Evolutionary conservation across 345 rosid genomes (phyloP), one percentile per base, ranked within the genome.

Genomic region (Pseudoturritis turrita): DNA sequence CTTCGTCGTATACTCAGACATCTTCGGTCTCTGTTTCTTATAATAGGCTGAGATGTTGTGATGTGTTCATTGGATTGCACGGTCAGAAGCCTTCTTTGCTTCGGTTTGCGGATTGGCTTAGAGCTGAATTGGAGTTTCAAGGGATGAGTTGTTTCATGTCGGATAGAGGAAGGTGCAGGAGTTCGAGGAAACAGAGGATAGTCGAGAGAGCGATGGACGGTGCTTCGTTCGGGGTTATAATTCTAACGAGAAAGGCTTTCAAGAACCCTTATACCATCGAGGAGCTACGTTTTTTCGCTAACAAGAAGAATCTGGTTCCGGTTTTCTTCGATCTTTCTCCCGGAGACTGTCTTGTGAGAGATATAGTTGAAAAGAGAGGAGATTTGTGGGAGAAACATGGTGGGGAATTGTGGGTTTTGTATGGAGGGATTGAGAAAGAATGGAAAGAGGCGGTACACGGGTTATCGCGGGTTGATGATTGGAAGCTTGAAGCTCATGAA

Each of bases 351-450:
- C 96, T 91, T 56, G 97, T 95, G 44, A 81, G 98, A 73, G 99
- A 95, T 75, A 88, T 95, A 46, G 89, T 95, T 36, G 99, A 95
- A 73, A 95, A 83, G 83, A 80, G 96, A 74, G 99, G 98, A 25
- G 98, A 89, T 56, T 69, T 91, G 68, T 95, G 99, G 99, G 97
- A 88, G 80, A 88, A 88, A 77, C 85, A 88, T 25, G 97, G 96
- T 33, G 99, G 97, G 5, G 96, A 91, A 57, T 46, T 91, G 4
- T 91, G 97, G 97, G 75, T 79, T 81, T 69, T 82, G 25, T 95
- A 91, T 26, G 96, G 96, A 23, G 97, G 98, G 17, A 60, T 88
- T 60, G 99, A 95, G 83, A 86, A 82, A 75, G 99, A 95, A 55
- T 95, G 99, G 98, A 95, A 73, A 76, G 99, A 89, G 70, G 97